Percentiles rank a stretch among this genome's conserved stretches.
These are phyloP conservation scores for Camellia japonica DNA, from an alignment of 148 eudicot species.

Conservation along the genomic window DNA sequence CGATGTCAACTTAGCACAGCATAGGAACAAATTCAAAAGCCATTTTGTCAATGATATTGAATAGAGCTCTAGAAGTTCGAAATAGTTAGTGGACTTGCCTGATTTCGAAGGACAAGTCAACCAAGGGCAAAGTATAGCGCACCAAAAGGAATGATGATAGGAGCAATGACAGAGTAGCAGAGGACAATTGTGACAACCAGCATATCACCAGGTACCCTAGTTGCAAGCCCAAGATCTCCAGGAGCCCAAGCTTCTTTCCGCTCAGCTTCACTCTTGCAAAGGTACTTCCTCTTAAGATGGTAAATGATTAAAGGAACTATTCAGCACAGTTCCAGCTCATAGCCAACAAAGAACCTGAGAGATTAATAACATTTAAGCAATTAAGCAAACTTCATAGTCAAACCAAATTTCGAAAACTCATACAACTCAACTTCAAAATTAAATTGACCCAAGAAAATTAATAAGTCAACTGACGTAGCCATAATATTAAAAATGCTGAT, in stretches of 20 bases:
- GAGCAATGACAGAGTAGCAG: conserved; percentile 81
- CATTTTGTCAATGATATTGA: too few species aligned
- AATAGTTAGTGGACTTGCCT: conserved; percentile 41
- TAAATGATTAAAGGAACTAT: conserved; percentile 65
- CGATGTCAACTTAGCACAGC: too few species aligned
- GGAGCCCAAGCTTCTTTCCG: conserved; percentile 84
- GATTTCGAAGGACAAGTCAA: conserved; percentile 82
- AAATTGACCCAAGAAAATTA: too few species aligned
- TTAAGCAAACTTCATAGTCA: too few species aligned
- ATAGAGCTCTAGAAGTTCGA: background rate
- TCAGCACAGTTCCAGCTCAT: conserved; percentile 80
- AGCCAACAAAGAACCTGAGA: conserved; percentile 74
- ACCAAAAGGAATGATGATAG: conserved; percentile 84
- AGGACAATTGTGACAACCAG: conserved; percentile 65
- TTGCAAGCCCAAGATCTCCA: conserved; percentile 66
- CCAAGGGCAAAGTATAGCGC: conserved; percentile 75
- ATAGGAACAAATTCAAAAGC: too few species aligned
- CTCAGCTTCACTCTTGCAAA: conserved; percentile 81
- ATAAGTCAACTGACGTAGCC: background rate
- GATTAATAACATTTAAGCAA: background rate
- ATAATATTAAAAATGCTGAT: too few species aligned
- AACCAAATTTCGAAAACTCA: too few species aligned
- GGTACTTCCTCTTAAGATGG: conserved; percentile 72
- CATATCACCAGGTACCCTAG: conserved; percentile 76
- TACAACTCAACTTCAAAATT: too few species aligned